Base-by-base conservation (phyloP, 2,329 filamentous ascomycete genomes). In the Didymella arachidicola region DNA sequence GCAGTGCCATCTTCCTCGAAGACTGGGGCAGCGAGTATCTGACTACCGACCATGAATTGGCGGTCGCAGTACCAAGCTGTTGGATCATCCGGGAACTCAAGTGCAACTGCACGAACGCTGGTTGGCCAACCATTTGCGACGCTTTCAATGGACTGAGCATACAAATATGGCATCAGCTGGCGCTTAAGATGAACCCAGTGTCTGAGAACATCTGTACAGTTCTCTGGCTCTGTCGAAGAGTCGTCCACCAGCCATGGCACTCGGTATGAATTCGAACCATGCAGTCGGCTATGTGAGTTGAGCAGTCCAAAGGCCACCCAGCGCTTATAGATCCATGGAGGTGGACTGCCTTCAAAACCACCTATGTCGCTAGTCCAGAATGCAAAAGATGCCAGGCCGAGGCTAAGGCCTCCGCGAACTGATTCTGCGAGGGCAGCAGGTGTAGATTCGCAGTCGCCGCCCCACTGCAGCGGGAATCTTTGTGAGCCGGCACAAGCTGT, bases 301-400 rank as follows among this genome's bases (percentile, higher is more conserved):
- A 92, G 77, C 1, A 91, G 81, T 0, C 89, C 89, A 73, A 91
- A 90, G n/a, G 88, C 88, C 6, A 91, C 88, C 89, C 89, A 92
- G 47, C 89, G 86, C 78, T 91, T 92, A 77, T 92, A 92, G 66
- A 92, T 84, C 79, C 86, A 87, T 0, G 86, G 87, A 2, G 81
- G 83, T 3, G 89, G 89, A 4, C 77, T 83, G 2, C 89, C 89
- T 70, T 92, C 89, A 66, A 92, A 90, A 0, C 88, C 88, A 47
- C 88, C 88, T 65, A 90, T 90, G 69, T 90, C 88, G 62, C 85
- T 87, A 32, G 86, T 87, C 87, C 88, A 90, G 76, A 87, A 90
- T 12, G 84, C 83, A 72, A 87, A 89, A 2, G 87, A 87, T 43
- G 83, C 86, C 1, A 90, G 77, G 14, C 86, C 86, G 42, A 90